Evolutionary conservation across 2,329 filamentous ascomycete genomes (phyloP), one percentile per base, ranked within the genome.

Genomic region (Fusarium circinatum): DNA sequence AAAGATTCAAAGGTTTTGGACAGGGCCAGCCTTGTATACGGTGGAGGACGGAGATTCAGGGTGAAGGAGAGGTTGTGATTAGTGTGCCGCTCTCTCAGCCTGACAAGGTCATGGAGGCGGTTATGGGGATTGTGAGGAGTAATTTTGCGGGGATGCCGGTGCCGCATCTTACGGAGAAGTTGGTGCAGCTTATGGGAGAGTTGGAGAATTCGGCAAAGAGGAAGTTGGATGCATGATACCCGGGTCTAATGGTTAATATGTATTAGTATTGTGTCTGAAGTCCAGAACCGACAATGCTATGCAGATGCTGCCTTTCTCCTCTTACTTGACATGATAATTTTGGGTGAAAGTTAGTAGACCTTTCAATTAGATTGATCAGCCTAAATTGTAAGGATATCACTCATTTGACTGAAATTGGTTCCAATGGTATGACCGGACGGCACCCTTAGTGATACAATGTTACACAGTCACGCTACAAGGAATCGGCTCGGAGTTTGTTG

Each of bases 131-230:
- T 30, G 62, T 75, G 7, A 42, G 47, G 11, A 54, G 28, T 12
- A 75, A 71, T 24, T 75, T 71, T 47, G 36, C 39, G 6, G 61
- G 62, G 1, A 17, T 65, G 18, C n/a, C 59, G 26, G 59, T 67
- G 36, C 70, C 73, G 7, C 66, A 63, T 49, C 58, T 75, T 8
- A 64, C 66, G 2, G 73, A 74, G 22, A 75, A 65, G 11, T 42
- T 75, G 52, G 57, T 65, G n/a, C 73, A 75, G 22, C 22, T 75
- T 6, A 75, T 75, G 73, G 62, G 24, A 5, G 70, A 68, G 42
- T 45, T 75, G 24, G 48, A 75, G 38, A 75, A 75, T 8, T 74
- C 71, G 5, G 58, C 71, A 2, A 74, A 65, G 42, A 51, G 62
- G 34, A 74, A 74, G 32, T n/a, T 72, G 18, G 71, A 59, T 47